Conservation (phyloP, 805 yeast species). For the Priceomyces medius region DNA sequence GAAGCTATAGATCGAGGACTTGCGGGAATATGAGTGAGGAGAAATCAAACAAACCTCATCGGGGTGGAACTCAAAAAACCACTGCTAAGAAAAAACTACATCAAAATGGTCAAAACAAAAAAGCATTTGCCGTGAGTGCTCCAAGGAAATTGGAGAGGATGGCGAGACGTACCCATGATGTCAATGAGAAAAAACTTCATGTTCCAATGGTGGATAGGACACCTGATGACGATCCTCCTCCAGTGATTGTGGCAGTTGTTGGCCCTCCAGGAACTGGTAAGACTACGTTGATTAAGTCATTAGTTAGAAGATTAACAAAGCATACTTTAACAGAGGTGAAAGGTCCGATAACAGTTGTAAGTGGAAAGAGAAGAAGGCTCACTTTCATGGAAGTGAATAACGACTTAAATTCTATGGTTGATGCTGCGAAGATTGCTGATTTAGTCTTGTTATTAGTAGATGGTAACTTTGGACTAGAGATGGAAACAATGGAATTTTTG, state of each 20-base stretch:
- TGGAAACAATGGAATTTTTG: slow-evolving; percentile 99
- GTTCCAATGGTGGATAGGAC: slow-evolving; percentile 98
- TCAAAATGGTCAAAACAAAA: slow-evolving; percentile 64
- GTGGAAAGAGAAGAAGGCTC: slow-evolving; percentile 89
- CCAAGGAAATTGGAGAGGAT: slow-evolving; percentile 84
- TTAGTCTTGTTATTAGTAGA: slow-evolving; percentile 85
- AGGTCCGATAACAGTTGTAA: slow-evolving; percentile 95
- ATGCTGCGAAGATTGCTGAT: slow-evolving; percentile 93
- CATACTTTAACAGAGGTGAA: slow-evolving; percentile 81
- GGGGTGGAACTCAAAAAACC: slow-evolving; percentile 51
- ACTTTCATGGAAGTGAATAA: slow-evolving; percentile 92
- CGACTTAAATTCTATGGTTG: slow-evolving; percentile 93
- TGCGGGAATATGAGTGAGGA: slow-evolving; percentile 16
- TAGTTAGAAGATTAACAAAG: slow-evolving; percentile 84
- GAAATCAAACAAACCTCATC: slow-evolving; percentile 80
- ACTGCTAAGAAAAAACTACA: slow-evolving; percentile 86
- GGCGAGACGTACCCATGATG: slow-evolving; percentile 83
- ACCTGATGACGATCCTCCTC: slow-evolving; percentile 97
- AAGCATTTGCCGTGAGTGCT: slow-evolving; percentile 46
- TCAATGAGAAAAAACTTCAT: slow-evolving; percentile 79
- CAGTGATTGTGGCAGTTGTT: slow-evolving; percentile 91
- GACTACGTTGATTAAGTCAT: slow-evolving; percentile 84
- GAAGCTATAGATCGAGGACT: neutral
- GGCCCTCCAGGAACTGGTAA: slow-evolving; percentile 99
- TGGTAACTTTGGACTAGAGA: slow-evolving; percentile 97